These are phyloP conservation scores for Isatis lusitanica DNA, from an alignment of 441 rosid species.

Conservation along the genomic window DNA sequence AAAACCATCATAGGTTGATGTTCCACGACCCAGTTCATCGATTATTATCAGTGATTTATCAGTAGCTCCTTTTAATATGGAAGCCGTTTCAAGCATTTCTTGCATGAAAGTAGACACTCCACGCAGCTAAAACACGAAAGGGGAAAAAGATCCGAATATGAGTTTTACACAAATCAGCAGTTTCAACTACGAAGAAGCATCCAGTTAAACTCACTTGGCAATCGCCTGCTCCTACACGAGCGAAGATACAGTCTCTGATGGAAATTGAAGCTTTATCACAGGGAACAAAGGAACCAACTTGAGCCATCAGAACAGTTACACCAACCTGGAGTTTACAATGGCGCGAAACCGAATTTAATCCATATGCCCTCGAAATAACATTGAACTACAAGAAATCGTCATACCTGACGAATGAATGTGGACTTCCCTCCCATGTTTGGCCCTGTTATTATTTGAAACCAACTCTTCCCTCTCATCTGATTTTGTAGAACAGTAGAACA, in stretches of 20 bases:
- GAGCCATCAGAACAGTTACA: slow-evolving; percentile 96
- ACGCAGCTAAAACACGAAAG: slow-evolving; percentile 56
- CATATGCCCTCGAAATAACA: neutral
- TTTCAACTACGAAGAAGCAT: neutral
- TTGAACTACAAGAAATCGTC: slow-evolving; percentile 16
- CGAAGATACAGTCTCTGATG: slow-evolving; percentile 94
- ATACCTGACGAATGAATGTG: slow-evolving; percentile 94
- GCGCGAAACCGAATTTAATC: neutral
- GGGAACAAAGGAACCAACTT: slow-evolving; percentile 97
- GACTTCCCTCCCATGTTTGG: slow-evolving; percentile 99
- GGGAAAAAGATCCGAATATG: slow-evolving; percentile 6
- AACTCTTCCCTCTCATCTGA: slow-evolving; percentile 87
- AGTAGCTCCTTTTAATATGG: slow-evolving; percentile 94
- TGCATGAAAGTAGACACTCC: slow-evolving; percentile 62
- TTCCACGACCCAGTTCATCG: slow-evolving; percentile 97
- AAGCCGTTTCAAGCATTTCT: slow-evolving; percentile 86
- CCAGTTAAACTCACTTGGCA: slow-evolving; percentile 75
- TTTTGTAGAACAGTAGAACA: slow-evolving; percentile 25
- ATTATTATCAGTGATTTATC: slow-evolving; percentile 87
- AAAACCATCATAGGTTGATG: slow-evolving; percentile 98
- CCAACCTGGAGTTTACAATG: slow-evolving; percentile 63
- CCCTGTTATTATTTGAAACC: slow-evolving; percentile 99
- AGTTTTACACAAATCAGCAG: slow-evolving; percentile 16
- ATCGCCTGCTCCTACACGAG: slow-evolving; percentile 99
- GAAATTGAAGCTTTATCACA: slow-evolving; percentile 91